Evolutionary conservation across 495 filamentous ascomycete genomes (phyloP).

Genomic region (Talaromyces stipitatus): DNA sequence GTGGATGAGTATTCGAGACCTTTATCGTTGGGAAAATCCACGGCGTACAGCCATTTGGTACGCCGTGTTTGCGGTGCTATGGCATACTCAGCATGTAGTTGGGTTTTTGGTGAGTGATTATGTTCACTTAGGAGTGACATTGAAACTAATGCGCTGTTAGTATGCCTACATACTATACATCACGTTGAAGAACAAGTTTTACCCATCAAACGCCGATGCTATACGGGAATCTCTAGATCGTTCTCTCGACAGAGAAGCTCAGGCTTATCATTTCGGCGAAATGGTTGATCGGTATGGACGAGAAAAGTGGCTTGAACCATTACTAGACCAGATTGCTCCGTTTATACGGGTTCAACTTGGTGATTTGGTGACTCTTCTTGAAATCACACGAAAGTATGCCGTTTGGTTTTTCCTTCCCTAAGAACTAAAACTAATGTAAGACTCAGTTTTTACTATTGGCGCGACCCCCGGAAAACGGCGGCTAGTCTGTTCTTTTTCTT

Average conservation of each 20-base stretch:
- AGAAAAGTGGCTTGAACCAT: constrained; percentile 28
- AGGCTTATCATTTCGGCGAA: constrained; percentile 27
- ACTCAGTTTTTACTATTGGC: constrained; percentile 38
- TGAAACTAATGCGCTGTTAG: constrained; percentile 1
- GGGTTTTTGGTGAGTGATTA: constrained; percentile 26
- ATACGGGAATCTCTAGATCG: constrained; percentile 27
- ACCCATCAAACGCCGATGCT: constrained; percentile 22
- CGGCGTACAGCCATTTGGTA: constrained; percentile 24
- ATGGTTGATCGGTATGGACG: constrained; percentile 35
- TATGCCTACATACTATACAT: constrained; percentile 29
- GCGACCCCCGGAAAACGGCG: constrained; percentile 23
- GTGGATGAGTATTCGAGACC: constrained; percentile 24
- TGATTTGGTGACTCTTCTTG: constrained; percentile 34
- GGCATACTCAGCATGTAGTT: constrained; percentile 26
- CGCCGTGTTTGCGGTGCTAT: constrained; percentile 25
- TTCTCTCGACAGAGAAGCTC: constrained; percentile 15
- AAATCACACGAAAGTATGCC: constrained; percentile 27
- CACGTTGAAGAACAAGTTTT: constrained; percentile 25
- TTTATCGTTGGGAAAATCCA: constrained; percentile 39
- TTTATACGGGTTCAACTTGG: constrained; percentile 33
- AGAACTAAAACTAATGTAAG: neutral
- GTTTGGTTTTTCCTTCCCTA: neutral
- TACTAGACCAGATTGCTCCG: constrained; percentile 30
- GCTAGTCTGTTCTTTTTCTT: constrained; percentile 24
- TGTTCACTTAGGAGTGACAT: neutral